phyloP scores from a whole-genome alignment of 73 alveolate species.

The Tetrahymena thermophila region DNA sequence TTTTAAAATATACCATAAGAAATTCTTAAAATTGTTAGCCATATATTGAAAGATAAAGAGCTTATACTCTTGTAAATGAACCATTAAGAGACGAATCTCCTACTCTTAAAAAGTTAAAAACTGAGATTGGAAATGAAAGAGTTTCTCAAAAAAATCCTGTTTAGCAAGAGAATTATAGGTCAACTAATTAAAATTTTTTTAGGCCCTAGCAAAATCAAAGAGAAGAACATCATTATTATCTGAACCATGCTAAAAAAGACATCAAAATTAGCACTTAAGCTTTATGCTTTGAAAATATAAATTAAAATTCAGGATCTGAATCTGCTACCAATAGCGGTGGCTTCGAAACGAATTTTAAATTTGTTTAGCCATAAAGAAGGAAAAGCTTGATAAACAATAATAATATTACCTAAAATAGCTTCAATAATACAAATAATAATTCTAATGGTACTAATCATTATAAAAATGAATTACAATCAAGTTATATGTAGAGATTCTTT shows the following conservation, averaged over 20 bases:
- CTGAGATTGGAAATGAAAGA: too few species aligned
- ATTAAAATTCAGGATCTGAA: not conserved
- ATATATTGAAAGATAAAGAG: too few species aligned
- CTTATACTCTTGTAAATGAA: too few species aligned
- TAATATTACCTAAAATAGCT: too few species aligned
- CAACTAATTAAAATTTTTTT: not conserved
- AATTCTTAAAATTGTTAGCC: too few species aligned
- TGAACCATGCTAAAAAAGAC: not conserved
- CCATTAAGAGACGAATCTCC: too few species aligned
- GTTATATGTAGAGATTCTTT: not conserved
- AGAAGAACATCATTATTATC: not conserved
- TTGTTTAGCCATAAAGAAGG: not conserved
- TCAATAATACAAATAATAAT: not conserved
- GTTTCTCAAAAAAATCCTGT: not conserved
- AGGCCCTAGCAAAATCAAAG: not conserved
- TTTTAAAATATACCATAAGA: too few species aligned
- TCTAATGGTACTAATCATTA: not conserved
- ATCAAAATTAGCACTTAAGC: not conserved
- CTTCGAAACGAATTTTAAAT: not conserved
- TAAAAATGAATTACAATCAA: not conserved
- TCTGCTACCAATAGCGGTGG: not conserved
- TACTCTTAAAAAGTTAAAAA: too few species aligned
- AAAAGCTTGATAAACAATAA: not conserved
- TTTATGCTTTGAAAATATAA: not conserved
- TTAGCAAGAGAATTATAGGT: not conserved